These are phyloP conservation scores for Spathaspora arborariae DNA, from an alignment of 805 yeast species.

Conservation along the genomic window DNA sequence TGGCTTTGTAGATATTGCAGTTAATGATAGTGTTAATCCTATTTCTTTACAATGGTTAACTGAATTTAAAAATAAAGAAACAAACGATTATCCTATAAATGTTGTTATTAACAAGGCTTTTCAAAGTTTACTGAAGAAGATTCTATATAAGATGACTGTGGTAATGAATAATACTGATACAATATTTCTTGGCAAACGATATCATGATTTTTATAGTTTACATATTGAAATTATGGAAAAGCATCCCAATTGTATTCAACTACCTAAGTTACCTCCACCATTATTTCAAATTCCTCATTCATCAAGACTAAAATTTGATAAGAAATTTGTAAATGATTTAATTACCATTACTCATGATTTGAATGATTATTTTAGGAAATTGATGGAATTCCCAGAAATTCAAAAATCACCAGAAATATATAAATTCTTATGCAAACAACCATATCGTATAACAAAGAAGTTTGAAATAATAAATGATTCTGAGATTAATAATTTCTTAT, in stretches of 20 bases:
- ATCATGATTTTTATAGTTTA: conserved; percentile 35
- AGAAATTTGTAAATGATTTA: conserved; percentile 13
- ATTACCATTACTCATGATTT: conserved; percentile 21
- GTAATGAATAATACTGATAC: conserved; percentile 15
- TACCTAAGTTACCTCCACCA: conserved; percentile 33
- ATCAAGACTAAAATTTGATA: conserved; percentile 8
- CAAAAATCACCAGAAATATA: conserved; percentile 8
- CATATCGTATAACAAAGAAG: neutral
- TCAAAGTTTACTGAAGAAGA: conserved; percentile 18
- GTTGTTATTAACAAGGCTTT: conserved; percentile 24
- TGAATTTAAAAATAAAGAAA: conserved; percentile 8
- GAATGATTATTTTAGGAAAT: conserved; percentile 20
- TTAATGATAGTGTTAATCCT: conserved; percentile 34
- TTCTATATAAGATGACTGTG: conserved; percentile 34
- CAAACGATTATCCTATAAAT: conserved; percentile 8
- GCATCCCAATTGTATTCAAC: conserved; percentile 5
- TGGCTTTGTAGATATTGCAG: conserved; percentile 34
- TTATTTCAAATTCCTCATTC: conserved; percentile 6
- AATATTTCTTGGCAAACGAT: conserved; percentile 25
- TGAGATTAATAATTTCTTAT: conserved; percentile 13
- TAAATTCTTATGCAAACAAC: conserved; percentile 8
- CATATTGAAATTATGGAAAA: conserved; percentile 16
- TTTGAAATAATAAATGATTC: neutral
- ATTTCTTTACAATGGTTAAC: conserved; percentile 29
- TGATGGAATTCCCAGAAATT: conserved; percentile 13